Evolutionary conservation across 2,329 filamentous ascomycete genomes (phyloP).

Genomic region (Botrytis cinerea): DNA sequence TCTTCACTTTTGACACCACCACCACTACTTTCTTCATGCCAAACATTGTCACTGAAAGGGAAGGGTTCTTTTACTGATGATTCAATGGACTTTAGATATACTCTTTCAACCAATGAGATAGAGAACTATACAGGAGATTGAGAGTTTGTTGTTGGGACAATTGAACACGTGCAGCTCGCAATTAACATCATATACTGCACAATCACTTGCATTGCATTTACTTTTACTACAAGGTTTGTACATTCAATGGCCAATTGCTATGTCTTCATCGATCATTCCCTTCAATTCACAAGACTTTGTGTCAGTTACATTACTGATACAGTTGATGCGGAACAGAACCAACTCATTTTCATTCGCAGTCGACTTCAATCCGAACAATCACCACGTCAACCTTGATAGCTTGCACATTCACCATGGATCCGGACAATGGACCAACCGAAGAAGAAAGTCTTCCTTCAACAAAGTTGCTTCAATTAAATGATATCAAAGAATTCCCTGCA

Average conservation of each 20-base stretch:
- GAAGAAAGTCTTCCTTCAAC: background rate
- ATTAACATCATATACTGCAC: background rate
- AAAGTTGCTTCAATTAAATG: background rate
- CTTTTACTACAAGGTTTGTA: constrained; percentile 4
- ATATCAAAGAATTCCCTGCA: constrained; percentile 11
- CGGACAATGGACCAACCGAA: background rate
- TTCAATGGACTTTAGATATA: background rate
- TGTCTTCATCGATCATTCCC: background rate
- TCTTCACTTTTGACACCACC: background rate
- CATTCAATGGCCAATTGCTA: background rate
- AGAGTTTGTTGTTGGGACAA: background rate
- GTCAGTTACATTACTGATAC: background rate
- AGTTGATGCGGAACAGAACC: background rate
- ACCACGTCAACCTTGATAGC: background rate
- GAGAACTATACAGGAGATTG: background rate
- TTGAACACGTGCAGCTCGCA: background rate
- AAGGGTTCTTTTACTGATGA: background rate
- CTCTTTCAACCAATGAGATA: background rate
- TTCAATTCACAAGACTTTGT: background rate
- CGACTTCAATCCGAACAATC: background rate
- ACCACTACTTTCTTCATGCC: background rate
- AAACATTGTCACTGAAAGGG: no score
- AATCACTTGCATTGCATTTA: constrained; percentile 17
- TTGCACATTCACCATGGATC: constrained; percentile 6
- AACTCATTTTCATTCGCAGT: background rate